Evolutionary conservation across 495 filamentous ascomycete species (phyloP).

Genomic region (Glonium stellatum): DNA sequence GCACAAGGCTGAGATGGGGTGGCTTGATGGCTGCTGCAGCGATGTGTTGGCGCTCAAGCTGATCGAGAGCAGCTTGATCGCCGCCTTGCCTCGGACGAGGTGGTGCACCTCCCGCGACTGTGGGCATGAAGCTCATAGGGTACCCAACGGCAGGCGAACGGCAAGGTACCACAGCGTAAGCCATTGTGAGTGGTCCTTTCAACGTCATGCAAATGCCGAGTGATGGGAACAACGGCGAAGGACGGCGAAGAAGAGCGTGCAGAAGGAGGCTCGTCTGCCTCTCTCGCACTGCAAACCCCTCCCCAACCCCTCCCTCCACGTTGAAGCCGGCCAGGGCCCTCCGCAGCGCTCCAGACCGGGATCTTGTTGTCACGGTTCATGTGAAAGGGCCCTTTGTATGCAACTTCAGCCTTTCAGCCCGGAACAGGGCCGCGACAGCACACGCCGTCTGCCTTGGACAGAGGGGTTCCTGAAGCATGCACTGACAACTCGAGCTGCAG

Average conservation of each 20-base stretch:
- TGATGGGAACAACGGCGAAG: conserved; percentile 6
- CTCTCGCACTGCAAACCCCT: background rate
- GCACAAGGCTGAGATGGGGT: conserved; percentile 28
- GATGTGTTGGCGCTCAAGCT: conserved; percentile 29
- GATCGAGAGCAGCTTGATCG: conserved; percentile 4
- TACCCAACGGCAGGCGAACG: conserved; percentile 13
- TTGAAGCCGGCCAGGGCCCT: background rate
- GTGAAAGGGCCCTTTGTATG: background rate
- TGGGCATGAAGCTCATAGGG: conserved; percentile 27
- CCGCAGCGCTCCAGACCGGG: background rate
- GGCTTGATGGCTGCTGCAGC: conserved; percentile 26
- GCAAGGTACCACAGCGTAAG: background rate
- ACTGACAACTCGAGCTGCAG: conserved; percentile 21
- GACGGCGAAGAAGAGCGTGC: background rate
- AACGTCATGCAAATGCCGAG: conserved; percentile 10
- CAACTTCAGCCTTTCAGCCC: background rate
- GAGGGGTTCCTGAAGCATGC: conserved; percentile 20
- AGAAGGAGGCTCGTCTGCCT: background rate
- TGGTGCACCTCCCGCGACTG: conserved; percentile 15
- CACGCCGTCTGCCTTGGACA: background rate
- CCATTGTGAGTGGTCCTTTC: conserved; percentile 19
- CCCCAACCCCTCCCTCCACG: background rate
- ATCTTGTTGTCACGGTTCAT: background rate
- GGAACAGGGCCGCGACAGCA: background rate
- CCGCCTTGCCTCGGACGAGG: conserved; percentile 3